These are phyloP conservation scores for Suhomyces xylopsoci DNA, from an alignment of 805 yeast species.

Conservation along the genomic window DNA sequence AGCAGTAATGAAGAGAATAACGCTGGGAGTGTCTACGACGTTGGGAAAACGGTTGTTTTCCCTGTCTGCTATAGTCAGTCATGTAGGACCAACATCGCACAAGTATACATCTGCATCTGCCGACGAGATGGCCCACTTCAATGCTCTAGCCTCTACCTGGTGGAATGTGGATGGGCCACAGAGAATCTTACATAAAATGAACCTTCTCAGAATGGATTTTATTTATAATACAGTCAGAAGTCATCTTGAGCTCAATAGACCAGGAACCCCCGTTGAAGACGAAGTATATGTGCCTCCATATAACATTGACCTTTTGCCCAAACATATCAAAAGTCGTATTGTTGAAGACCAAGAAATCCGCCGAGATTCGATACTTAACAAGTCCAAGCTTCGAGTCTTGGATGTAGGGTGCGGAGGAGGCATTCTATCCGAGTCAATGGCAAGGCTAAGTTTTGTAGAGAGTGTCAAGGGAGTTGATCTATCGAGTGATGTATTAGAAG, in stretches of 20 bases:
- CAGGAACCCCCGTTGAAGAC: slow-evolving; percentile 30
- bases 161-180: slow-evolving; percentile 96
- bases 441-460: slow-evolving; percentile 62
- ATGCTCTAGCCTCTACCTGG: slow-evolving; percentile 90
- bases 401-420: slow-evolving; percentile 99
- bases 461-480: slow-evolving; percentile 81
- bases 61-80: background rate
- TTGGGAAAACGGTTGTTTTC: slow-evolving; percentile 13
- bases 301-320: slow-evolving; percentile 63
- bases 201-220: slow-evolving; percentile 83
- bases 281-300: slow-evolving; percentile 76
- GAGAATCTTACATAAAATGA: slow-evolving; percentile 92
- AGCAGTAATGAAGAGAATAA: background rate
- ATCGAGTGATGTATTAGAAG: slow-evolving; percentile 75
- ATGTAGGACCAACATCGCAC: slow-evolving; percentile 2
- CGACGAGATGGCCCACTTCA: slow-evolving; percentile 78
- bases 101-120: slow-evolving; percentile 42
- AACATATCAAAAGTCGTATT: slow-evolving; percentile 46
- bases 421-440: slow-evolving; percentile 79
- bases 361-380: slow-evolving; percentile 33
- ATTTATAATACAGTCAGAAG: slow-evolving; percentile 57
- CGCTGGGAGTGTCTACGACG: background rate
- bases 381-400: slow-evolving; percentile 50
- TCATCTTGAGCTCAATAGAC: slow-evolving; percentile 41
- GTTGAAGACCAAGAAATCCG: slow-evolving; percentile 48